Evolutionary conservation across 2,329 filamentous ascomycete species (phyloP), one percentile per base, ranked within the genome.

Genomic region (Dactylellina drechsleri): DNA sequence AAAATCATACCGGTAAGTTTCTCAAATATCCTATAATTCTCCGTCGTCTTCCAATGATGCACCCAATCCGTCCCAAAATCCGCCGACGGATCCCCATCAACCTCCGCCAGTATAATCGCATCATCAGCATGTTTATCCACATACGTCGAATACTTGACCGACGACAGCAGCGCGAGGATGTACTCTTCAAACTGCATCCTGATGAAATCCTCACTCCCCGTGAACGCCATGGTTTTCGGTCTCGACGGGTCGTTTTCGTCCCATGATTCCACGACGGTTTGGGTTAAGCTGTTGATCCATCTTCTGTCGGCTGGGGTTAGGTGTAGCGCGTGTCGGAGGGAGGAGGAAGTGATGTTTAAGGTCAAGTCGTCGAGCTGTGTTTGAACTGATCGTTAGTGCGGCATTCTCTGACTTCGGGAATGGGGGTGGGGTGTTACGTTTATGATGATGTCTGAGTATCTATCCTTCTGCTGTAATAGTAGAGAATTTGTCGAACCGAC

Each of bases 111-210:
- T 65, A 89, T 84, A 52, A 85, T 85, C 77, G 87, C 88, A 77
- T 91, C 86, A 66, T 85, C 82, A 26, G 78, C 78, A 76, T 88
- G 83, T 68, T 83, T 82, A 16, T 82, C 81, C 26, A 89, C 84
- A 80, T 90, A 90, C 79, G 88, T 89, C 82, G 93, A 93, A 81
- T 96, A 98, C 81, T 97, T 97, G 78, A 93, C 91, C 0, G 92
- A 89, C 0, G 93, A 92, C 50, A 98, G 88, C 76, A 99, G 86
- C 0, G 93, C 92, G 23, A 98, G 86, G 4, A 99, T 87, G 80
- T 99, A 99, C 80, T 97, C 93, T 82, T 99, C 95, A 77, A 99
- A 99, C 80, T 98, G 94, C 47, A 97, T 88, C 31, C 95, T 89
- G 79, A 99, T 99, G 80, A 97, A 97, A 81, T 98, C 95, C 83